A percentile compares a stretch with the other conserved stretches of the same genome.
These are phyloP conservation scores for Diaporthe velutina DNA, from an alignment of 2,329 filamentous ascomycete species.

Conservation along the genomic window DNA sequence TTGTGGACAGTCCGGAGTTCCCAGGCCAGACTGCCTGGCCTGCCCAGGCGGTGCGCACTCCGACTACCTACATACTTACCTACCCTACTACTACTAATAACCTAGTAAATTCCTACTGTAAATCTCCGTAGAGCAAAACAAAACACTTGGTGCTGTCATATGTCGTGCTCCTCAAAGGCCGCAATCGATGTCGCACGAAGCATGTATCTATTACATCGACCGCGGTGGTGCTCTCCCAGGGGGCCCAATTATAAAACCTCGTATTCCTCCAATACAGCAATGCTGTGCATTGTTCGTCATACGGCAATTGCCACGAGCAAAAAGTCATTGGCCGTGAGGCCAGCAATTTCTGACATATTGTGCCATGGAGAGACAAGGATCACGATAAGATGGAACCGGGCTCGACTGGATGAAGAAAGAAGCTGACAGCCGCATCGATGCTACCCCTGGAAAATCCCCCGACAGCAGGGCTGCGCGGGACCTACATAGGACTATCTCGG, in stretches of 20 bases:
- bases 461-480: slow-evolving; percentile 18
- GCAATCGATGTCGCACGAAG: slow-evolving; percentile 30
- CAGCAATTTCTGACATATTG: slow-evolving; percentile 23
- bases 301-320: slow-evolving; percentile 31
- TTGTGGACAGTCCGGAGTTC: slow-evolving; percentile 10
- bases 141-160: neutral
- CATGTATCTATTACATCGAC: slow-evolving; percentile 23
- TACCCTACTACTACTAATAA: neutral
- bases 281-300: slow-evolving; percentile 38
- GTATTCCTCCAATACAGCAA: slow-evolving; percentile 38
- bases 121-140: neutral
- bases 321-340: slow-evolving; percentile 26
- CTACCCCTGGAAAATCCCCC: slow-evolving; percentile 16
- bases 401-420: slow-evolving; percentile 25
- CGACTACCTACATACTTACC: neutral
- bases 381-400: slow-evolving; percentile 35
- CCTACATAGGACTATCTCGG: slow-evolving; percentile 6
- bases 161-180: slow-evolving; percentile 9
- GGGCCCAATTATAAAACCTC: slow-evolving; percentile 39
- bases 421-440: slow-evolving; percentile 31
- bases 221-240: slow-evolving; percentile 36
- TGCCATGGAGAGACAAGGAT: slow-evolving; percentile 33
- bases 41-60: neutral
- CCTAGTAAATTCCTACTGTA: neutral
- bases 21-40: slow-evolving; percentile 8